These are phyloP conservation scores for Botrytis byssoidea DNA, from an alignment of 2,329 filamentous ascomycete genomes.

Conservation along the genomic window DNA sequence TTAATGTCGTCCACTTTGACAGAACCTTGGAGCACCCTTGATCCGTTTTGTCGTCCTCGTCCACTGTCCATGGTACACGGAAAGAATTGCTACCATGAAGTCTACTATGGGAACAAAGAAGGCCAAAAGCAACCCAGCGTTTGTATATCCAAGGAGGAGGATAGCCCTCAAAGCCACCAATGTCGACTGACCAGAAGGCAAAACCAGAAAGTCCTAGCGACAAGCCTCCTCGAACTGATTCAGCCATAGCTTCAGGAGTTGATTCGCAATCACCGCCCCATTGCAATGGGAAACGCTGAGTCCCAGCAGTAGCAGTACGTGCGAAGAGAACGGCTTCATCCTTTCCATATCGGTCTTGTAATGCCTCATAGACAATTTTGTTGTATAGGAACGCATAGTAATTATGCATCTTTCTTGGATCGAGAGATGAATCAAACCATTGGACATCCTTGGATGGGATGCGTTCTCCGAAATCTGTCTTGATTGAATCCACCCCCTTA, in stretches of 20 bases:
- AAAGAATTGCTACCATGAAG: conserved; percentile 60
- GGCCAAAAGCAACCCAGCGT: conserved; percentile 62
- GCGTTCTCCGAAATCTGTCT: conserved; percentile 63
- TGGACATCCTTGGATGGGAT: conserved; percentile 55
- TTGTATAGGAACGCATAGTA: conserved; percentile 63
- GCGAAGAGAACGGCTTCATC: conserved; percentile 58
- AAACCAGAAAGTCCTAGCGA: conserved; percentile 57
- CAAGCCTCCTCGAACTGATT: conserved; percentile 58
- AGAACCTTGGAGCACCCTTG: conserved; percentile 50
- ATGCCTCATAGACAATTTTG: conserved; percentile 55
- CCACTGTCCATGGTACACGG: conserved; percentile 63
- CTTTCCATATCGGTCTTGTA: conserved; percentile 49
- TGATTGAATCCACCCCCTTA: conserved; percentile 59
- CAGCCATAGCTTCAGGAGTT: conserved; percentile 61
- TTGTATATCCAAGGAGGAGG: conserved; percentile 60
- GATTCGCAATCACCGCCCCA: conserved; percentile 65
- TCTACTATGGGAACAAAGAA: conserved; percentile 59
- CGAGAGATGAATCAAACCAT: conserved; percentile 50
- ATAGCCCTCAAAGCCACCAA: conserved; percentile 61
- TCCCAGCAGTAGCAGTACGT: conserved; percentile 56
- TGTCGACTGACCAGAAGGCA: conserved; percentile 61
- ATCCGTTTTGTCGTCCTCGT: conserved; percentile 51
- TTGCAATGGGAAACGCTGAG: conserved; percentile 57
- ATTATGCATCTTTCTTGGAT: conserved; percentile 61
- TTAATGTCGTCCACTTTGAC: conserved; percentile 46